A percentile compares a stretch with the other conserved stretches of the same genome.
phyloP scores from a whole-genome alignment of 1,139 yeast species.

The Chernovozyma aurita region DNA sequence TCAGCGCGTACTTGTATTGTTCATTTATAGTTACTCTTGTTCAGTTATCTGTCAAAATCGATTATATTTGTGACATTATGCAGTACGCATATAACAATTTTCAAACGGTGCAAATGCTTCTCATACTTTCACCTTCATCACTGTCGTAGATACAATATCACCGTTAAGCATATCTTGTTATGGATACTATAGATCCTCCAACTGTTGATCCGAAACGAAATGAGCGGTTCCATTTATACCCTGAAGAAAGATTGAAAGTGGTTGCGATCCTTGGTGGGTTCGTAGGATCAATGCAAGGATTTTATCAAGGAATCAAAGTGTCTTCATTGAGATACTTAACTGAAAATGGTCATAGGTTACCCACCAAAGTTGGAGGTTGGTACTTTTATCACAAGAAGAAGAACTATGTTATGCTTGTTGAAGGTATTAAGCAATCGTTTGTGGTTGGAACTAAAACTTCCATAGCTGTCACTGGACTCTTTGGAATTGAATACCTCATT shows the following conservation, averaged over 20 bases:
- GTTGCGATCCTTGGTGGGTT: constrained; percentile 38
- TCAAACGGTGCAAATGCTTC: too few relatives aligned
- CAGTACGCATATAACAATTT: too few relatives aligned
- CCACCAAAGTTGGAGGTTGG: constrained; percentile 81
- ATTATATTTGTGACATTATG: too few relatives aligned
- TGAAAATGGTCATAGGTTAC: constrained; percentile 79
- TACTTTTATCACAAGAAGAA: constrained; percentile 83
- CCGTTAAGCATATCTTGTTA: background rate
- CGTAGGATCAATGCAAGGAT: constrained; percentile 61
- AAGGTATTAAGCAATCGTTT: constrained; percentile 46
- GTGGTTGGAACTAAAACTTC: constrained; percentile 43
- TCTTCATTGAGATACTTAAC: constrained; percentile 65
- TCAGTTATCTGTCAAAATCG: too few relatives aligned
- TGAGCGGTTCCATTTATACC: constrained; percentile 40
- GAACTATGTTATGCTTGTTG: constrained; percentile 65
- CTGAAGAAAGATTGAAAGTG: constrained; percentile 31
- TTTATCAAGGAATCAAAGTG: constrained; percentile 53
- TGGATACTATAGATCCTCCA: background rate
- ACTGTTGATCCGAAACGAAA: constrained; percentile 15
- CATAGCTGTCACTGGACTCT: constrained; percentile 45
- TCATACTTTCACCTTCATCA: too few relatives aligned
- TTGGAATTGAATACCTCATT: constrained; percentile 57
- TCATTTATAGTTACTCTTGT: too few relatives aligned
- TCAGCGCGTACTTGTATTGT: too few relatives aligned
- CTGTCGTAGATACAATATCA: too few relatives aligned